These are phyloP conservation scores for Aspergillus saccharolyticus DNA, from an alignment of 495 filamentous ascomycete species.

Conservation along the genomic window DNA sequence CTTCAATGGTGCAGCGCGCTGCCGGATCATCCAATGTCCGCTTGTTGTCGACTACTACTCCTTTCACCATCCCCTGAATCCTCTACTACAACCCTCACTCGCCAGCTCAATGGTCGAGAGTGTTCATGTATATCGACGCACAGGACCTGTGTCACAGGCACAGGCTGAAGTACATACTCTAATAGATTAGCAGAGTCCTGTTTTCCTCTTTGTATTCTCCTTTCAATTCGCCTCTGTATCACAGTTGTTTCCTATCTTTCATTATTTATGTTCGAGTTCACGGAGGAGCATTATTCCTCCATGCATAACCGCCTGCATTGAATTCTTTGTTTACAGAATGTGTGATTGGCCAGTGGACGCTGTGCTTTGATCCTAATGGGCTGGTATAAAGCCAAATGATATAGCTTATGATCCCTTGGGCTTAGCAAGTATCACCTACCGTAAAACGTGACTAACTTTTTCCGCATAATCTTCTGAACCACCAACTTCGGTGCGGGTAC, in stretches of 20 bases:
- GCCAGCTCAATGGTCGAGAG: background rate
- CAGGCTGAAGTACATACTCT: constrained; percentile 14
- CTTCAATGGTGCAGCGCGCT: background rate
- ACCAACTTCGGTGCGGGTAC: too few species aligned
- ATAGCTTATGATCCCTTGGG: too few species aligned
- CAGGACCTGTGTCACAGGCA: constrained; percentile 3
- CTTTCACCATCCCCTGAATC: background rate
- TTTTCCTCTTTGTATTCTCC: background rate
- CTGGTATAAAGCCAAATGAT: too few species aligned
- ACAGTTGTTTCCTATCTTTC: constrained; percentile 6
- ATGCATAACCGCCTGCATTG: background rate
- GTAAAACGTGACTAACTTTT: too few species aligned
- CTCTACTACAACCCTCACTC: background rate
- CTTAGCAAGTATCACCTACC: too few species aligned
- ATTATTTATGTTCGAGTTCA: too few species aligned
- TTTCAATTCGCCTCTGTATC: too few species aligned
- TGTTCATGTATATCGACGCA: constrained; percentile 11
- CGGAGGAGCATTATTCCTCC: too few species aligned
- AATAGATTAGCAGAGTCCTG: constrained; percentile 10
- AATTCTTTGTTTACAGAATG: constrained; percentile 3
- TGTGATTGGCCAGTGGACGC: constrained; percentile 1
- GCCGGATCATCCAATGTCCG: background rate
- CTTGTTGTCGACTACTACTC: background rate
- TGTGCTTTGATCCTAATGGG: background rate
- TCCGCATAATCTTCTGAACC: too few species aligned